Percentiles rank a stretch among this genome's conserved stretches.
These are phyloP conservation scores for Trichoderma breve DNA, from an alignment of 2,329 filamentous ascomycete genomes.

Conservation along the genomic window DNA sequence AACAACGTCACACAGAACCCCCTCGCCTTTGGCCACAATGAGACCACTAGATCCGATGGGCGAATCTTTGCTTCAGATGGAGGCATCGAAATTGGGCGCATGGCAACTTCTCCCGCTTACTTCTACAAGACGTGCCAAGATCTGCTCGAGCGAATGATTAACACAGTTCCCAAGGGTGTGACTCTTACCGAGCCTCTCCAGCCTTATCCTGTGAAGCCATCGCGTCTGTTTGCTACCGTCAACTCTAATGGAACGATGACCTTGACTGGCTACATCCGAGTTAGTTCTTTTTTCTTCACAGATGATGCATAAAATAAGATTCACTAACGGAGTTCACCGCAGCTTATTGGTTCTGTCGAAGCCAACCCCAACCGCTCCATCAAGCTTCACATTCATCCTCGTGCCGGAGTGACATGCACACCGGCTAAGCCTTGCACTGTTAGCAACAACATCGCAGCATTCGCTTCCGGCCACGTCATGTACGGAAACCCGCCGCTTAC, in stretches of 20 bases:
- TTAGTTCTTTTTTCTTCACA: not conserved
- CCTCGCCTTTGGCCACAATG: slow-evolving; percentile 26
- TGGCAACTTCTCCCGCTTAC: slow-evolving; percentile 16
- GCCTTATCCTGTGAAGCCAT: slow-evolving; percentile 20
- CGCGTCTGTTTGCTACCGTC: slow-evolving; percentile 16
- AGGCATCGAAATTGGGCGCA: slow-evolving; percentile 7
- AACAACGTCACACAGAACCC: slow-evolving; percentile 26
- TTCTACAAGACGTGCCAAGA: slow-evolving; percentile 19
- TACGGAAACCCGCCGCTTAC: slow-evolving; percentile 15
- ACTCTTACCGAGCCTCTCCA: slow-evolving; percentile 17
- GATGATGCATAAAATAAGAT: not conserved
- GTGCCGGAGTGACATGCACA: slow-evolving; percentile 13
- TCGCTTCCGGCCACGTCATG: not conserved
- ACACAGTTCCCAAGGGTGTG: slow-evolving; percentile 21
- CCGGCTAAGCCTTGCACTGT: not conserved
- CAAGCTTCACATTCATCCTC: slow-evolving; percentile 20
- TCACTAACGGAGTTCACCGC: not conserved
- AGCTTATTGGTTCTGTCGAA: not conserved
- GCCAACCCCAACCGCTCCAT: slow-evolving; percentile 18
- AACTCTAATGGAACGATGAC: slow-evolving; percentile 21
- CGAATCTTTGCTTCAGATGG: slow-evolving; percentile 28
- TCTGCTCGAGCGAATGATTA: slow-evolving; percentile 22
- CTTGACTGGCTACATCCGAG: slow-evolving; percentile 13
- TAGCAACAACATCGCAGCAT: not conserved
- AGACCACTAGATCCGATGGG: slow-evolving; percentile 23